phyloP scores from a whole-genome alignment of 345 rosid species.

The Excoecaria agallocha region DNA sequence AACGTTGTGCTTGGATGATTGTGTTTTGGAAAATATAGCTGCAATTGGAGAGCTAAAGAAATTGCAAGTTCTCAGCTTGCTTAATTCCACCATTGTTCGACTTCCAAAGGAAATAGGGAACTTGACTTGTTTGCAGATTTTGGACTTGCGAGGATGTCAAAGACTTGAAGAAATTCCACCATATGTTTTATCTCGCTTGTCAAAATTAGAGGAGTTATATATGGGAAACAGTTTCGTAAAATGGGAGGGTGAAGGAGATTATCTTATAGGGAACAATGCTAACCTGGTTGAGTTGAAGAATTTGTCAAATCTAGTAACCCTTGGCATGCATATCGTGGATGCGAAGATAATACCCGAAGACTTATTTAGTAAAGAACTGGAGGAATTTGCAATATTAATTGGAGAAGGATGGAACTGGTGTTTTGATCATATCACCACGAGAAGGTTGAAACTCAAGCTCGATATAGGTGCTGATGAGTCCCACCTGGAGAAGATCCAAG shows the following conservation, averaged over 20 bases:
- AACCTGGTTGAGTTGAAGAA: conserved; percentile 16
- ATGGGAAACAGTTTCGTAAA: conserved; percentile 8
- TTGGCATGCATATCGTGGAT: conserved; percentile 8
- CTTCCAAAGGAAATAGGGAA: conserved; percentile 19
- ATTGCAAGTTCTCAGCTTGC: conserved; percentile 18
- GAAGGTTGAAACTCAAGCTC: conserved; percentile 20
- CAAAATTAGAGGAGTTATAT: conserved; percentile 23
- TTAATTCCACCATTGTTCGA: background rate
- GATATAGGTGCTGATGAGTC: background rate
- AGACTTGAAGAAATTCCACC: conserved; percentile 21
- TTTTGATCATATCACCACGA: background rate
- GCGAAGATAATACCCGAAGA: background rate
- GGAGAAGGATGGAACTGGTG: conserved; percentile 19
- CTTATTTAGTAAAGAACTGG: conserved; percentile 5
- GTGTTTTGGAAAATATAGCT: background rate
- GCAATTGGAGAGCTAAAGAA: conserved; percentile 16
- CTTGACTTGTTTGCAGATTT: conserved; percentile 9
- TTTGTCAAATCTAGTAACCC: background rate
- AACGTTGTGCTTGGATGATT: conserved; percentile 11
- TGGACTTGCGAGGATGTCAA: conserved; percentile 22
- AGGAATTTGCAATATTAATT: conserved; percentile 10
- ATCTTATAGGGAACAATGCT: background rate
- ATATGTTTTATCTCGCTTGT: conserved; percentile 14
- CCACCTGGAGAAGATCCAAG: background rate
- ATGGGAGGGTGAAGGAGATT: conserved; percentile 1